A percentile compares a stretch with the other conserved stretches of the same genome.
Evolutionary conservation across 2,329 filamentous ascomycete genomes (phyloP).

Genomic region (Pseudocercospora fijiensis): DNA sequence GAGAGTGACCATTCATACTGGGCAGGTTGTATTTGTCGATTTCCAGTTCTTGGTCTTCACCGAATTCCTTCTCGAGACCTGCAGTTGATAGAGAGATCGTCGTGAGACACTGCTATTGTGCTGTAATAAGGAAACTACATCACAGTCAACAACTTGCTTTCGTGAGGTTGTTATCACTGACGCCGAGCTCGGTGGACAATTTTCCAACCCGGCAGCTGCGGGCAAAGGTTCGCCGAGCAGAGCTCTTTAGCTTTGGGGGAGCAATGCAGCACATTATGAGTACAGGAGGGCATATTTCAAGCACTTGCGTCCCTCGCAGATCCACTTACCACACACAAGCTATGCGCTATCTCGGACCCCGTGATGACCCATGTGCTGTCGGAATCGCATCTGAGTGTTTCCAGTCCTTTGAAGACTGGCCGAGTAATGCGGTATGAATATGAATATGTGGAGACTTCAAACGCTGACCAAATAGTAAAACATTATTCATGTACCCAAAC

Average conservation of each 20-base stretch:
- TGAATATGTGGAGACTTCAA: background rate
- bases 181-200: slow-evolving; percentile 6
- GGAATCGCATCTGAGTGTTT: background rate
- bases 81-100: background rate
- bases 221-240: slow-evolving; percentile 7
- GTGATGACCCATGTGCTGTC: background rate
- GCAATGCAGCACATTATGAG: background rate
- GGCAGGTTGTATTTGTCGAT: background rate
- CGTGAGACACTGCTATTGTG: background rate
- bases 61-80: background rate
- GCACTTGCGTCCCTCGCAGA: background rate
- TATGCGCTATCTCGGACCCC: background rate
- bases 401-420: background rate
- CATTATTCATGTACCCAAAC: slow-evolving; percentile 24
- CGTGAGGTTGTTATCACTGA: background rate
- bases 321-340: background rate
- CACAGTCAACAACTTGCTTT: background rate
- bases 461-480: slow-evolving; percentile 13
- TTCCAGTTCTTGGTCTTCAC: background rate
- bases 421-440: background rate
- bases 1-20: slow-evolving; percentile 24
- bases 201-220: background rate
- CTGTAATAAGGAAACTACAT: background rate
- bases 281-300: background rate
- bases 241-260: background rate